Percentiles rank a stretch among this genome's conserved stretches.
Evolutionary conservation across 495 filamentous ascomycete species (phyloP).

Genomic region (Aspergillus steynii): DNA sequence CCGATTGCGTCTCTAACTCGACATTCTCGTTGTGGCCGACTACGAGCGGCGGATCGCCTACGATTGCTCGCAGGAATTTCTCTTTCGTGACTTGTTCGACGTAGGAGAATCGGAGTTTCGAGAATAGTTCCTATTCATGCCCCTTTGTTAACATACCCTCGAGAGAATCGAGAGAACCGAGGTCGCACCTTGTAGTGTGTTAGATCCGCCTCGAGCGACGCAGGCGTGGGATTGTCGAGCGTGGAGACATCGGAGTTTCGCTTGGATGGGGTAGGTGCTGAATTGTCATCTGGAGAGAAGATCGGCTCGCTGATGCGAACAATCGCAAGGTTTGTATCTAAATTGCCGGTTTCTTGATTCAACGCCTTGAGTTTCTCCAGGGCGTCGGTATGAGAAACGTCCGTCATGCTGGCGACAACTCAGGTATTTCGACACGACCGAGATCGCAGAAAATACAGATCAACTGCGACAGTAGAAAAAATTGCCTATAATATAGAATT

Average conservation of each 20-base stretch:
- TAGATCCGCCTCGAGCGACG: slow-evolving; percentile 80
- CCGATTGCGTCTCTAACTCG: slow-evolving; percentile 70
- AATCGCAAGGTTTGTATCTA: slow-evolving; percentile 60
- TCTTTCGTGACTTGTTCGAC: slow-evolving; percentile 86
- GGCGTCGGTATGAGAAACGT: slow-evolving; percentile 27
- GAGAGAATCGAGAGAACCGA: neutral
- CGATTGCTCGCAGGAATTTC: slow-evolving; percentile 90
- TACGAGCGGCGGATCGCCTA: slow-evolving; percentile 82
- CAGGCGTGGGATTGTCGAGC: slow-evolving; percentile 68
- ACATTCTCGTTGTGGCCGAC: slow-evolving; percentile 81
- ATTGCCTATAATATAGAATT: neutral
- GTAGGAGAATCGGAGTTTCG: slow-evolving; percentile 92
- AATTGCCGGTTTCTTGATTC: slow-evolving; percentile 48
- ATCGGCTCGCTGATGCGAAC: slow-evolving; percentile 76
- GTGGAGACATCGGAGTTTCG: slow-evolving; percentile 73
- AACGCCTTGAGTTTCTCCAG: slow-evolving; percentile 42
- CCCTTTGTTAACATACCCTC: neutral
- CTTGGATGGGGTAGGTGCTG: slow-evolving; percentile 37
- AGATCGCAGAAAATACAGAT: neutral
- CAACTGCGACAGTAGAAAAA: slow-evolving; percentile 2
- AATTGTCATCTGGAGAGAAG: slow-evolving; percentile 43
- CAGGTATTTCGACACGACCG: neutral
- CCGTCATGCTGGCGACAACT: slow-evolving; percentile 26
- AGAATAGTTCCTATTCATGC: slow-evolving; percentile 72
- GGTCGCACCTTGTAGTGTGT: slow-evolving; percentile 71